phyloP scores from a whole-genome alignment of 805 yeast species.

The Scheffersomyces stipitis region DNA sequence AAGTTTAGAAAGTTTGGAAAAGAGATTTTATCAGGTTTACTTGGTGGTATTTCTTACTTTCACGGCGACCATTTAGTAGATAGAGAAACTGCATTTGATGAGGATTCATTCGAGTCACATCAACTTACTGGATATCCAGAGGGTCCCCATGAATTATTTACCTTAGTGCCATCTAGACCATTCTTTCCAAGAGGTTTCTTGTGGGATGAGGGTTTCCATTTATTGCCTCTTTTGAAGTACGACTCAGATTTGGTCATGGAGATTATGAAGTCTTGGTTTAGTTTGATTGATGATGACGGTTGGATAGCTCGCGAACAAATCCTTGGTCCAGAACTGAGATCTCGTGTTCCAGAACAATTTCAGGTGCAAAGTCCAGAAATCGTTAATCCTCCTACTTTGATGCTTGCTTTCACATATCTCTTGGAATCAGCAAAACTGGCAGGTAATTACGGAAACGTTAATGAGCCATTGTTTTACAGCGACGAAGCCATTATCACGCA shows the following conservation, averaged over 20 bases:
- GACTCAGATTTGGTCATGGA: conserved; percentile 82
- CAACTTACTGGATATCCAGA: conserved; percentile 57
- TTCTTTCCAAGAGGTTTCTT: conserved; percentile 96
- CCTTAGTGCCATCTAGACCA: conserved; percentile 88
- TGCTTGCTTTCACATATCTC: conserved; percentile 66
- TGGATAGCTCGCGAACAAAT: conserved; percentile 98
- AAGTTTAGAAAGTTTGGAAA: conserved; percentile 61
- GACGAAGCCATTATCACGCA: conserved; percentile 5
- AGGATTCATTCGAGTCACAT: conserved; percentile 61
- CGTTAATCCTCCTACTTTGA: conserved; percentile 94
- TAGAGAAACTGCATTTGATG: conserved; percentile 63
- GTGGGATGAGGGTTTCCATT: conserved; percentile 98
- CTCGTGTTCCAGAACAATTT: conserved; percentile 82
- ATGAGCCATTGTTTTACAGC: conserved; percentile 30
- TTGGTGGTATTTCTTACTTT: conserved; percentile 90
- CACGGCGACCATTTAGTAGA: conserved; percentile 84
- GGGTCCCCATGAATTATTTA: conserved; percentile 75
- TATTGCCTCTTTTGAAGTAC: conserved; percentile 76
- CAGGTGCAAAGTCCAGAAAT: conserved; percentile 82
- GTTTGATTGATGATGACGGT: conserved; percentile 81
- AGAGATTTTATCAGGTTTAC: conserved; percentile 74
- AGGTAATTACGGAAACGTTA: conserved; percentile 20
- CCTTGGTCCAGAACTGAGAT: conserved; percentile 85
- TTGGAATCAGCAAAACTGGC: conserved; percentile 30
- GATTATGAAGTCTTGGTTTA: conserved; percentile 84